These are phyloP conservation scores for Penicillium sp. DNA, from an alignment of 2,329 filamentous ascomycete genomes.

Conservation along the genomic window DNA sequence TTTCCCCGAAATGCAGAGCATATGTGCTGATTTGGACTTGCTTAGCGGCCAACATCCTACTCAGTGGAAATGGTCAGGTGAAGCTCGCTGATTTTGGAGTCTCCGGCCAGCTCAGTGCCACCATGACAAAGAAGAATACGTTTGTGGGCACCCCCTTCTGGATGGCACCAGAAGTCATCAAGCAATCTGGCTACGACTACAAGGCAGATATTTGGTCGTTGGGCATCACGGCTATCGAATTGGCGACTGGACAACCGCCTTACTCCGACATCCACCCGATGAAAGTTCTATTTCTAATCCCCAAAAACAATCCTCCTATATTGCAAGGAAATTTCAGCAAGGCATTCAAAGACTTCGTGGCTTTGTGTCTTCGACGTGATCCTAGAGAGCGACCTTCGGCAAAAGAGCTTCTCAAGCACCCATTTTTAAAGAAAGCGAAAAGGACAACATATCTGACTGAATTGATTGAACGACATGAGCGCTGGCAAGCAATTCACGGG, in stretches of 20 bases:
- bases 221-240: conserved; percentile 87
- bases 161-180: conserved; percentile 99
- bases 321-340: conserved; percentile 79
- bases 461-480: conserved; percentile 82
- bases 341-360: conserved; percentile 78
- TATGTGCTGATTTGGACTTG: background rate
- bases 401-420: conserved; percentile 79
- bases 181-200: conserved; percentile 95
- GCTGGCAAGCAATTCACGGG: conserved; percentile 80
- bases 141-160: conserved; percentile 98
- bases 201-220: conserved; percentile 98
- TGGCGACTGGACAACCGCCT: conserved; percentile 87
- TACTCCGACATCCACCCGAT: conserved; percentile 97
- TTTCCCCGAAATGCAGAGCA: background rate
- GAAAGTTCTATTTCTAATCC: conserved; percentile 96
- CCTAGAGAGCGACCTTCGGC: conserved; percentile 84
- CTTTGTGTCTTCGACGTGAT: conserved; percentile 80
- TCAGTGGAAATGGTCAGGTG: conserved; percentile 87
- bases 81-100: conserved; percentile 97
- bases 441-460: conserved; percentile 96
- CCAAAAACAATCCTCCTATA: conserved; percentile 83
- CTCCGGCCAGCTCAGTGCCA: conserved; percentile 90
- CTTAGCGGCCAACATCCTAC: conserved; percentile 82
- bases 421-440: conserved; percentile 86
- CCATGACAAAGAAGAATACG: conserved; percentile 99